These are phyloP conservation scores for Exophiala dermatitidis DNA, from an alignment of 2,329 filamentous ascomycete species.

Conservation along the genomic window DNA sequence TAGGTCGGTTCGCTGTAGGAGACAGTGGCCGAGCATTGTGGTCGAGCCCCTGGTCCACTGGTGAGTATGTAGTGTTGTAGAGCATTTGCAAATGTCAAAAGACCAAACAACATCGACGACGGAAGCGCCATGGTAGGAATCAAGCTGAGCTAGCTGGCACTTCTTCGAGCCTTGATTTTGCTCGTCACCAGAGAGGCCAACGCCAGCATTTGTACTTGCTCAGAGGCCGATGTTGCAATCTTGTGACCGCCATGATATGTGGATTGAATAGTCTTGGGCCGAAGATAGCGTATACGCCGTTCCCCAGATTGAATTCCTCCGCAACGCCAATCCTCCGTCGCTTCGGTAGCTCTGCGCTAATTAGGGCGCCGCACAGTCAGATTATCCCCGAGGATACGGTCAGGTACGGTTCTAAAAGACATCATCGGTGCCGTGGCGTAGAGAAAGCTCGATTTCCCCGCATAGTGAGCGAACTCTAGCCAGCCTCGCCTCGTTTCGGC, in stretches of 20 bases:
- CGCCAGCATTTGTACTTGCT: not conserved
- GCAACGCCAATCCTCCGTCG: too few species aligned
- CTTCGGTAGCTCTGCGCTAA: too few species aligned
- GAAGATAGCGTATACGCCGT: too few species aligned
- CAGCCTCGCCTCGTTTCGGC: too few species aligned
- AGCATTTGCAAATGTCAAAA: not conserved
- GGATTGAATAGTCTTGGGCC: not conserved
- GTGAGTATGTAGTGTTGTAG: slow-evolving; percentile 30
- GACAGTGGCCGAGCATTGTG: slow-evolving; percentile 26
- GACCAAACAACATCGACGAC: not conserved
- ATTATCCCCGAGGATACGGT: too few species aligned
- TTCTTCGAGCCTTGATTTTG: not conserved
- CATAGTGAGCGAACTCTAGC: too few species aligned
- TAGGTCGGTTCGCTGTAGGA: slow-evolving; percentile 25
- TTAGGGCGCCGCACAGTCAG: too few species aligned
- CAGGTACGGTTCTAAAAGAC: too few species aligned
- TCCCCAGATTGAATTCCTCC: too few species aligned
- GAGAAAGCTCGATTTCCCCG: too few species aligned
- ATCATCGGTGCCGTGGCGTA: too few species aligned
- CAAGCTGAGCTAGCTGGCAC: not conserved
- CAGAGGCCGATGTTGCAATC: not conserved
- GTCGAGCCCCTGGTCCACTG: slow-evolving; percentile 25
- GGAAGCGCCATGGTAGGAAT: not conserved
- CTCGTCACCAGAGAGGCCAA: not conserved
- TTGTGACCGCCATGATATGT: not conserved